Conservation (phyloP, 2,329 filamentous ascomycete genomes). For the Alternaria longipes region DNA sequence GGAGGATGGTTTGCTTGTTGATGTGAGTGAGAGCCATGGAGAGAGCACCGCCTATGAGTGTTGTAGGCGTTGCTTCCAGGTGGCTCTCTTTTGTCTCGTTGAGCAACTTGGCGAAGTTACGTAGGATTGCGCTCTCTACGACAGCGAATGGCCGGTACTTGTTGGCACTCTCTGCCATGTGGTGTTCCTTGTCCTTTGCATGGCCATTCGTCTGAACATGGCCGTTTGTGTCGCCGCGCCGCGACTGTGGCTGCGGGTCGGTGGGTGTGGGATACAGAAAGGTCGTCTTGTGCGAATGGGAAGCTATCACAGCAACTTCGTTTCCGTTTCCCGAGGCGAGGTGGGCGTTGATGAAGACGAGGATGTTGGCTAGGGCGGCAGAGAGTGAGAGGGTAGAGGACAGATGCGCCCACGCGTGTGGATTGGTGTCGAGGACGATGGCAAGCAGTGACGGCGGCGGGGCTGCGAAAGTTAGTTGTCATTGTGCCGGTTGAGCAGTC, state of each 20-base stretch:
- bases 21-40: conserved; percentile 90
- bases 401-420: conserved; percentile 88
- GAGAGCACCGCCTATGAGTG: conserved; percentile 88
- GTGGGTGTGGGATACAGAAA: conserved; percentile 82
- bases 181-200: conserved; percentile 27
- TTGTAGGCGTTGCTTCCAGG: conserved; percentile 75
- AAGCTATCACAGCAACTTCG: conserved; percentile 89
- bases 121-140: conserved; percentile 81
- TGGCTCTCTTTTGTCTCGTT: conserved; percentile 69
- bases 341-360: conserved; percentile 97
- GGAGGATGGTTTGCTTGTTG: conserved; percentile 75
- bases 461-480: conserved; percentile 49
- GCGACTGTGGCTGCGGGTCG: conserved; percentile 25
- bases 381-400: conserved; percentile 78
- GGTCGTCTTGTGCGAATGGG: conserved; percentile 83
- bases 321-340: conserved; percentile 93
- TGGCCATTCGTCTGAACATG: conserved; percentile 41
- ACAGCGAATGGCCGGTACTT: conserved; percentile 93
- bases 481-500: neutral
- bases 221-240: conserved; percentile 33
- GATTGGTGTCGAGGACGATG: conserved; percentile 95
- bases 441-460: conserved; percentile 82
- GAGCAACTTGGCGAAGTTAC: conserved; percentile 78
- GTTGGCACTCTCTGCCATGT: conserved; percentile 67
- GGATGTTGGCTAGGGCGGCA: conserved; percentile 84